phyloP scores from a whole-genome alignment of 371 early-diverging fungal species.

The Mucor mucedo region DNA sequence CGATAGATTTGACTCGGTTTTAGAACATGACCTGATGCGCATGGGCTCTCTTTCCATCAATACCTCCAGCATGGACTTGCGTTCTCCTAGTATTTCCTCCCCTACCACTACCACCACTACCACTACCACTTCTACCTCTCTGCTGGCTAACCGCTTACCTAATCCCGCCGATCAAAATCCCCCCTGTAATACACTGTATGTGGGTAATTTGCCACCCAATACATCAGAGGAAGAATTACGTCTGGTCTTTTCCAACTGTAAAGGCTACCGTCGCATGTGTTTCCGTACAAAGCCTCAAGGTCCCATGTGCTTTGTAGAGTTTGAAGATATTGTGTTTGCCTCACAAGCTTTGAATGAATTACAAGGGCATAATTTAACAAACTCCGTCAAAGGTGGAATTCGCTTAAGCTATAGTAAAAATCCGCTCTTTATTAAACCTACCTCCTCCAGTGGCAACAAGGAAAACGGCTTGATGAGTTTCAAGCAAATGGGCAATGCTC shows the following conservation, averaged over 20 bases:
- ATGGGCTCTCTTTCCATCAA: constrained; percentile 17
- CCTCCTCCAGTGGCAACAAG: constrained; percentile 22
- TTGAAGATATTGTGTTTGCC: constrained; percentile 85
- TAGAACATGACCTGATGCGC: constrained; percentile 24
- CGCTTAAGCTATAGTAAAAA: constrained; percentile 91
- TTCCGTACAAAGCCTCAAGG: constrained; percentile 81
- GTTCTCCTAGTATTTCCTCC: constrained; percentile 1
- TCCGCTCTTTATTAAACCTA: constrained; percentile 63
- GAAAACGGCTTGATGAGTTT: constrained; percentile 51
- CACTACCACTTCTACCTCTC: neutral
- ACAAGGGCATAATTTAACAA: constrained; percentile 76
- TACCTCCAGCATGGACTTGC: constrained; percentile 6
- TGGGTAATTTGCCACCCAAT: constrained; percentile 85
- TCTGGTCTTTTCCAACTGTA: constrained; percentile 70
- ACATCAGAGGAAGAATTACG: constrained; percentile 85
- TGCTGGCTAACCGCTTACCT: neutral
- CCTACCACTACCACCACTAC: constrained; percentile 1
- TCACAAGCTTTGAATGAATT: constrained; percentile 80
- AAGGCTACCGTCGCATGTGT: constrained; percentile 85
- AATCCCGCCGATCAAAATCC: constrained; percentile 84
- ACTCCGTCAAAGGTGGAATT: constrained; percentile 88
- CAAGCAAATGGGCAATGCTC: constrained; percentile 30
- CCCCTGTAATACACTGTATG: constrained; percentile 93
- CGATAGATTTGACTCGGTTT: constrained; percentile 11
- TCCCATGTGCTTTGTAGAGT: constrained; percentile 92